Conservation (phyloP, 139 green algal species). For the Trebouxia sp. region DNA sequence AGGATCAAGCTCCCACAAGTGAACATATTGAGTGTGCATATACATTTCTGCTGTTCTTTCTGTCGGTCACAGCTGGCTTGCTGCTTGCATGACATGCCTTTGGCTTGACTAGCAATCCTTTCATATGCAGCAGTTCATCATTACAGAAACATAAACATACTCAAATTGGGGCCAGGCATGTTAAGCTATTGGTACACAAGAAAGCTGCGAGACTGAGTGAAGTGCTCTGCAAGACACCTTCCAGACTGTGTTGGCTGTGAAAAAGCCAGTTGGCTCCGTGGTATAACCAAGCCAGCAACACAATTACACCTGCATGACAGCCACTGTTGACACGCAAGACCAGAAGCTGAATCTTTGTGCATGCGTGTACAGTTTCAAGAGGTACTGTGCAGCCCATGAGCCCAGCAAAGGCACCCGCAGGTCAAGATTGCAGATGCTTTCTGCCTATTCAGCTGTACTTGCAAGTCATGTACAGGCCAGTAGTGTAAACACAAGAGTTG, state of each 20-base stretch:
- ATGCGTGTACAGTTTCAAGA: neutral
- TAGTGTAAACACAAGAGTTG: neutral
- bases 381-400: neutral
- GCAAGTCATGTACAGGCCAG: neutral
- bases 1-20: too few species aligned
- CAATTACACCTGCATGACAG: slow-evolving; percentile 34
- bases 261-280: slow-evolving; percentile 45
- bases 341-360: neutral
- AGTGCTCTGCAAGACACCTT: slow-evolving; percentile 31
- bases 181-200: slow-evolving; percentile 39
- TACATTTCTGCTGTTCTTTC: too few species aligned
- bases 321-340: neutral
- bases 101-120: too few species aligned
- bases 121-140: too few species aligned
- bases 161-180: too few species aligned
- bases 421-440: neutral
- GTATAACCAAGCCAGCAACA: slow-evolving; percentile 48
- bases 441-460: neutral
- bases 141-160: too few species aligned
- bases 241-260: slow-evolving; percentile 42
- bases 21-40: too few species aligned
- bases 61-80: too few species aligned
- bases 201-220: slow-evolving; percentile 29
- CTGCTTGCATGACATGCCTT: too few species aligned
- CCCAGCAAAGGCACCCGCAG: neutral